Conservation (phyloP, 345 rosid genomes). For the Mangifera indica region DNA sequence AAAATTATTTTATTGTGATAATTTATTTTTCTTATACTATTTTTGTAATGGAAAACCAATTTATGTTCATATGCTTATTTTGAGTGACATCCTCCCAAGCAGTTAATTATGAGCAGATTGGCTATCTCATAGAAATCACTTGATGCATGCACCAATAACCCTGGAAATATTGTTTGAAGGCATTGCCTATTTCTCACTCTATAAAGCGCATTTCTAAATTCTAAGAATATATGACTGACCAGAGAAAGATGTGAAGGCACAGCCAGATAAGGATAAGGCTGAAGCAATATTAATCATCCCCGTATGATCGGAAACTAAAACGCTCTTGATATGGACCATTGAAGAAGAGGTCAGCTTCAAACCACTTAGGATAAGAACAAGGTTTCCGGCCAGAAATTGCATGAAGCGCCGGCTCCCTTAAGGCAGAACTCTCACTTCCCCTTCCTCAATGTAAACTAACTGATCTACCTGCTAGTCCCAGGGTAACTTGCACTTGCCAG, state of each 20-base stretch:
- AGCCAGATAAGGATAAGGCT: background rate
- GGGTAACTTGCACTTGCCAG: slow-evolving; percentile 71
- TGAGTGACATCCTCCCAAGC: too few relatives aligned
- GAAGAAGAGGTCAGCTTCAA: slow-evolving; percentile 90
- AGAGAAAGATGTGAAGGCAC: background rate
- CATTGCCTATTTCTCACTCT: background rate
- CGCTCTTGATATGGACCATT: slow-evolving; percentile 83
- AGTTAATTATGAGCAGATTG: background rate
- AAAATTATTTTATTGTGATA: too few relatives aligned
- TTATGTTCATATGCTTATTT: too few relatives aligned
- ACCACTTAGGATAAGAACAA: slow-evolving; percentile 90
- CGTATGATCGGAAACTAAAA: slow-evolving; percentile 78
- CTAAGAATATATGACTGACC: background rate
- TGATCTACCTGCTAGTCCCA: slow-evolving; percentile 99
- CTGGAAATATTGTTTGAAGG: background rate
- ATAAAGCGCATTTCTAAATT: too few relatives aligned
- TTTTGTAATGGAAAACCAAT: too few relatives aligned
- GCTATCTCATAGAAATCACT: background rate
- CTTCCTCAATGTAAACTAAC: slow-evolving; percentile 93
- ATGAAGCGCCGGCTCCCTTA: slow-evolving; percentile 74
- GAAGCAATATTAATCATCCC: slow-evolving; percentile 53
- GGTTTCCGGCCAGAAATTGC: slow-evolving; percentile 86
- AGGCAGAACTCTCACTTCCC: slow-evolving; percentile 92
- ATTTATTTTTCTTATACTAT: too few relatives aligned
- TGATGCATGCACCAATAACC: background rate